These are phyloP conservation scores for Galeopsis tetrahit DNA, from an alignment of 257 asterid genomes.

Conservation along the genomic window DNA sequence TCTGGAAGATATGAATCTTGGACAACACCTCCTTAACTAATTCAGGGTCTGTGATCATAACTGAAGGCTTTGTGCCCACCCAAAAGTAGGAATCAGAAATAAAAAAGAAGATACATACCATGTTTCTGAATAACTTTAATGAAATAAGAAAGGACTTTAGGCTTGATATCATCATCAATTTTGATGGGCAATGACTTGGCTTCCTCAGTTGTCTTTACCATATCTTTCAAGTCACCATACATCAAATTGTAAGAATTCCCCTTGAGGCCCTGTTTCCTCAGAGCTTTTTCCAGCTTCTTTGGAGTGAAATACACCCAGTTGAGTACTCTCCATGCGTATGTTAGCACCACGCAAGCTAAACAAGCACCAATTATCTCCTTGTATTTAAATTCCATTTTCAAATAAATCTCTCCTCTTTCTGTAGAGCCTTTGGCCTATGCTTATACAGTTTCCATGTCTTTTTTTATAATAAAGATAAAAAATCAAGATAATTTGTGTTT, in stretches of 20 bases:
- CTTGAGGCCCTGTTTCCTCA: slow-evolving; percentile 23
- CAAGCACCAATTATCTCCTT: not conserved
- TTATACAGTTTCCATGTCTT: too few relatives aligned
- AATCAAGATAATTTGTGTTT: too few relatives aligned
- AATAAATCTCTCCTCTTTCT: not conserved
- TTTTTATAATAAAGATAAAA: too few relatives aligned
- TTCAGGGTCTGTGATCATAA: slow-evolving; percentile 24
- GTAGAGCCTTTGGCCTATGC: too few relatives aligned
- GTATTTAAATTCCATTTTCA: not conserved
- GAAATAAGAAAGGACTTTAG: slow-evolving; percentile 33
- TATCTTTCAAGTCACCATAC: slow-evolving; percentile 51
- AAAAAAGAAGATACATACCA: slow-evolving; percentile 19
- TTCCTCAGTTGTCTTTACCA: slow-evolving; percentile 9
- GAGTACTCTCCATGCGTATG: slow-evolving; percentile 38
- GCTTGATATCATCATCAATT: slow-evolving; percentile 44
- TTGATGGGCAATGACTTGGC: slow-evolving; percentile 43
- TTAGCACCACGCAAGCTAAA: not conserved
- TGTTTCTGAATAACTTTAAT: slow-evolving; percentile 22
- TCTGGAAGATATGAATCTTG: slow-evolving; percentile 17
- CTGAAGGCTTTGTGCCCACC: slow-evolving; percentile 30
- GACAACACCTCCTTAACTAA: slow-evolving; percentile 26
- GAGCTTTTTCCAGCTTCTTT: slow-evolving; percentile 20
- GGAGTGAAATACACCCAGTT: slow-evolving; percentile 16
- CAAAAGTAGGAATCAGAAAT: slow-evolving; percentile 13
- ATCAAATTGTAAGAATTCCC: slow-evolving; percentile 26